These are phyloP conservation scores for Infundibulicybe gibba DNA, from an alignment of 768 basidiomycete genomes.

Conservation along the genomic window DNA sequence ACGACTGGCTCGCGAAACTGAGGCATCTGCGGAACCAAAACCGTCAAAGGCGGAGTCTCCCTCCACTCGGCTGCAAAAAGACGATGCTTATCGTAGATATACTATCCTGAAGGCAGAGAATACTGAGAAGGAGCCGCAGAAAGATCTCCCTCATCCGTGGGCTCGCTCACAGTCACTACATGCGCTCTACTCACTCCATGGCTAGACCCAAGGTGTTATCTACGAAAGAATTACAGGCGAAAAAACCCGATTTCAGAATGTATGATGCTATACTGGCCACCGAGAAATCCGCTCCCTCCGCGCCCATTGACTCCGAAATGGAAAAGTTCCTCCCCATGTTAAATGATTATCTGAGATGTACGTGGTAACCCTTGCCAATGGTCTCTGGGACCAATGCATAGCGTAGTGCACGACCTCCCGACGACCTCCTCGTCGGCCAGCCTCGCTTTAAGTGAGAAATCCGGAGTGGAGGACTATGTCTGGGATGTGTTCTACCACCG, in stretches of 20 bases:
- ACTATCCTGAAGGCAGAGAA: slow-evolving; percentile 39
- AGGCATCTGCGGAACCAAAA: slow-evolving; percentile 14
- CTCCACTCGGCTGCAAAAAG: slow-evolving; percentile 20
- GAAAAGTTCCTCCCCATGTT: slow-evolving; percentile 76
- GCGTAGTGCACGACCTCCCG: slow-evolving; percentile 26
- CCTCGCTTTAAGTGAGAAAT: neutral
- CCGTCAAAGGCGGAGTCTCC: neutral
- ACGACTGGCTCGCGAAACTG: slow-evolving; percentile 40
- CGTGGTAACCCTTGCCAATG: slow-evolving; percentile 12
- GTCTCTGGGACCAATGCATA: neutral
- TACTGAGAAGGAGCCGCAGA: slow-evolving; percentile 20
- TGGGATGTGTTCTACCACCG: slow-evolving; percentile 84
- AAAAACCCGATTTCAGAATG: slow-evolving; percentile 52
- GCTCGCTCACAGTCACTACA: slow-evolving; percentile 2
- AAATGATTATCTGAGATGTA: slow-evolving; percentile 69
- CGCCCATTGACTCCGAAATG: slow-evolving; percentile 52
- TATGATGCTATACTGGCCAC: slow-evolving; percentile 64
- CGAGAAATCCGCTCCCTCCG: slow-evolving; percentile 18
- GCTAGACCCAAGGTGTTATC: slow-evolving; percentile 55
- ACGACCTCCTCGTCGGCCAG: slow-evolving; percentile 3
- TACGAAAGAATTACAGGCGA: slow-evolving; percentile 40
- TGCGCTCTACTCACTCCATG: neutral
- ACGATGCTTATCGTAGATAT: slow-evolving; percentile 44
- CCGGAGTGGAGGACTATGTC: slow-evolving; percentile 57
- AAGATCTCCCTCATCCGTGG: slow-evolving; percentile 36